phyloP scores from a whole-genome alignment of 179 eudicot species.

The Patellifolia procumbens region DNA sequence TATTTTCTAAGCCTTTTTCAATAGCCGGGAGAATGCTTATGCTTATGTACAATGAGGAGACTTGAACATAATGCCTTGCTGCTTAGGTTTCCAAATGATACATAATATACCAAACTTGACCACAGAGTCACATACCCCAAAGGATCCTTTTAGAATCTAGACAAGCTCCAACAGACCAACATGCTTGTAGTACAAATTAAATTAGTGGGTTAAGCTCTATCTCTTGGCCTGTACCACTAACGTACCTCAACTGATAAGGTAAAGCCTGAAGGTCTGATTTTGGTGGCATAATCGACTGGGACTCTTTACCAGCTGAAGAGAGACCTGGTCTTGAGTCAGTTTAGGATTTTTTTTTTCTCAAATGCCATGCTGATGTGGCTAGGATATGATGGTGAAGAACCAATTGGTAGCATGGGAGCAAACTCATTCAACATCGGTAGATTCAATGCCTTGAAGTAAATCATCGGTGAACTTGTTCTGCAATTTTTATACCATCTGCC shows the following conservation, averaged over 20 bases:
- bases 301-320: neutral
- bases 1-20: too few relatives aligned
- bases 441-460: neutral
- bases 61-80: neutral
- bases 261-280: neutral
- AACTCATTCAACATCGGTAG: neutral
- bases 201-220: neutral
- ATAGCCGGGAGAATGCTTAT: too few relatives aligned
- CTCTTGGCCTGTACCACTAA: neutral
- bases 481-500: neutral
- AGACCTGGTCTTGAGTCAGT: neutral
- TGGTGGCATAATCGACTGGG: neutral
- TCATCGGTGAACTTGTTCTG: neutral
- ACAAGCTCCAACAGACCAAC: neutral
- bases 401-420: neutral
- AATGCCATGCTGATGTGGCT: neutral
- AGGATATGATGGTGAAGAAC: neutral
- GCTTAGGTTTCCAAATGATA: neutral
- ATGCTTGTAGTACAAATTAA: neutral
- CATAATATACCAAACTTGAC: neutral
- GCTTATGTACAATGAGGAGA: neutral
- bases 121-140: too few relatives aligned
- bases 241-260: neutral
- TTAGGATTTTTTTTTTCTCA: neutral
- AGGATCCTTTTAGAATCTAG: neutral